Evolutionary conservation across 2,329 filamentous ascomycete genomes (phyloP).

Genomic region (Fusarium proliferatum): DNA sequence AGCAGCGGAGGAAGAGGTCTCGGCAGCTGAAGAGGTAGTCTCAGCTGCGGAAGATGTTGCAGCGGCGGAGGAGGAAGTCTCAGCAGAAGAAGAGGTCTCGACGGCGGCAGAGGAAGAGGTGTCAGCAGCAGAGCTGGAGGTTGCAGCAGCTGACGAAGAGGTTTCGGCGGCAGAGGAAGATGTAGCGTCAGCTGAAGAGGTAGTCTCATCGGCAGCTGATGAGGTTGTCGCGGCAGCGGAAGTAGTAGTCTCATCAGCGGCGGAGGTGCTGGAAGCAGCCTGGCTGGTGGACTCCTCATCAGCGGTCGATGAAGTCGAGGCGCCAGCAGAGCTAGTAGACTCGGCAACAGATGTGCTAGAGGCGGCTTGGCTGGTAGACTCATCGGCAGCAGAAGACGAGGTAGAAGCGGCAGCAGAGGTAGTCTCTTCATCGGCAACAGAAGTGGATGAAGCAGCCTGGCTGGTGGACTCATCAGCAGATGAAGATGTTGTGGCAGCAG

Average conservation of each 20-base stretch:
- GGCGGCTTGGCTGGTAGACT: neutral
- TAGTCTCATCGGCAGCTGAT: neutral
- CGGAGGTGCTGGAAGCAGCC: no score
- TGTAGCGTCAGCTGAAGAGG: neutral
- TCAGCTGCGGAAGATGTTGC: no score
- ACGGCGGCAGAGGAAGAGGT: no score
- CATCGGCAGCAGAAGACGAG: neutral
- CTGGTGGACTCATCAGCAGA: neutral
- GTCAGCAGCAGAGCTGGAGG: neutral
- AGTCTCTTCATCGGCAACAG: neutral
- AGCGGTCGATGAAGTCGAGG: neutral
- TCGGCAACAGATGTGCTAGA: no score
- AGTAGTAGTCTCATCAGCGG: neutral
- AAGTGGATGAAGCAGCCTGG: neutral
- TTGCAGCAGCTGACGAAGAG: fast-evolving
- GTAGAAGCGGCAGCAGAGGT: neutral
- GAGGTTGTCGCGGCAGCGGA: neutral
- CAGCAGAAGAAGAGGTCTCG: neutral
- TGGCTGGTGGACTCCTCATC: neutral
- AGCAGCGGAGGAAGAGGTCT: no score
- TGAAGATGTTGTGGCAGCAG: neutral
- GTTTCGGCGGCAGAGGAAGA: neutral
- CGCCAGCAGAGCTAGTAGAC: neutral
- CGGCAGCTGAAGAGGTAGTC: neutral
- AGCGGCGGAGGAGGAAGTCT: fast-evolving